Evolutionary conservation across 768 basidiomycete species (phyloP), one percentile per base, ranked within the genome.

Genomic region (Boletellus emodensis): DNA sequence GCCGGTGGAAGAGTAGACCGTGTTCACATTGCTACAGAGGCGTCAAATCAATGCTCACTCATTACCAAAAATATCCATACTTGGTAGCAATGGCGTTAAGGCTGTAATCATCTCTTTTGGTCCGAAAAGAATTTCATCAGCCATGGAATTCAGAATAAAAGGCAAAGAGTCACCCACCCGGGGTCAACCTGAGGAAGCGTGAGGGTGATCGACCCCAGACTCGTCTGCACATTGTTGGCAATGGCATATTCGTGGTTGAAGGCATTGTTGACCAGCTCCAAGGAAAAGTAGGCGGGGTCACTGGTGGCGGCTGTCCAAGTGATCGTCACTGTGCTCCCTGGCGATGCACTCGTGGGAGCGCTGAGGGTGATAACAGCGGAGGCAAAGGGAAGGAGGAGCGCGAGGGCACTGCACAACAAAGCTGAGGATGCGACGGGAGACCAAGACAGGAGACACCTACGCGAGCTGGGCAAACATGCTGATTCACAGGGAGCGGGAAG

Each of bases 391-490:
- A 79, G 64, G 48, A 76, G 74, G 53, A 74, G 64, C 49, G 74
- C 68, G 55, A 81, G 60, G 39, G 74, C 64, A 57, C 83, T 70
- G 35, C 44, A 46, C 17, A 20, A 44, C 26, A 10, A 39, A 36
- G 5, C 2, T 20, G 17, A 40, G 38, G 5, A 1, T 34, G n/a
- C 5, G 7, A 22, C 6, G 0, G 22, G 14, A 2, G 24, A 6
- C 22, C 13, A 2, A 0, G 26, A 8, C 20, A 20, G 13, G 3
- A 1, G 2, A 35, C 14, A 63, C 75, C 13, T 44, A 80, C 81
- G 65, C 68, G 63, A 81, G 65, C 59, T 75, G 74, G 58, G 61
- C 64, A 57, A 81, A 72, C 82, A 84, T 83, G 63, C 60, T 75
- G 56, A 44, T n/a, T 44, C 61, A 55, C 54, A 50, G 59, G 51